Evolutionary conservation across 108 stramenopile species (phyloP), one percentile per base, ranked within the genome.

Genomic region (Cyclotella atomus): DNA sequence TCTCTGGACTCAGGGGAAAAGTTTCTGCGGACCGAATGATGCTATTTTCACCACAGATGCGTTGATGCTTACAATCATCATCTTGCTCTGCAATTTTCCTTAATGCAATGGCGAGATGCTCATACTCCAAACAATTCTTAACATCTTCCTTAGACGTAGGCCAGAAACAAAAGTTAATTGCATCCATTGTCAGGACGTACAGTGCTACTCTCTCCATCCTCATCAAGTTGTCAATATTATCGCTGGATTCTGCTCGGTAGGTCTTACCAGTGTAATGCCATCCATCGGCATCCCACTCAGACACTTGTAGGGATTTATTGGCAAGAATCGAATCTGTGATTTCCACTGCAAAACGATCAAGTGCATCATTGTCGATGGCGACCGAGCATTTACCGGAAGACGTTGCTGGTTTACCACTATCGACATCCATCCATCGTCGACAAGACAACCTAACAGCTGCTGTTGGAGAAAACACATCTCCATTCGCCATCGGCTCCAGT

Each of bases 121-220:
- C 91, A 81, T 97, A 97, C 70, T 97, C 94, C 21, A 95, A 81
- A 3, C 46, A 49, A 63, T 91, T 86, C 33, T 78, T 84, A 24
- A 25, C 60, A 15, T 34, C 23, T 34, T 55, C 47, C 28, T 59
- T 30, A 46, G 76, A 38, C 43, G 59, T 34, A 0, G 96, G 96
- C 96, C 96, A 97, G 70, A 97, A 97, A 47, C 96, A 97, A 85
- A 97, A 97, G 60, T 97, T 97, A 52, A 97, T 91, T 64, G 95
- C 92, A 84, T 97, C 96, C 82, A 97, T 57, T 3, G 92, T 85
- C 64, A 97, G 69, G 27, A 97, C 84, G 50, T 95, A 97, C 6
- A 94, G 66, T 14, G 88, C 89, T 17, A 92, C 85, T 33, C 94
- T 82, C 62, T 92, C 91, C 66, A 83, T 72, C 25, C 88, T 69